Evolutionary conservation across 2,329 filamentous ascomycete genomes (phyloP), one percentile per base, ranked within the genome.

Genomic region (Blastomyces parvus): DNA sequence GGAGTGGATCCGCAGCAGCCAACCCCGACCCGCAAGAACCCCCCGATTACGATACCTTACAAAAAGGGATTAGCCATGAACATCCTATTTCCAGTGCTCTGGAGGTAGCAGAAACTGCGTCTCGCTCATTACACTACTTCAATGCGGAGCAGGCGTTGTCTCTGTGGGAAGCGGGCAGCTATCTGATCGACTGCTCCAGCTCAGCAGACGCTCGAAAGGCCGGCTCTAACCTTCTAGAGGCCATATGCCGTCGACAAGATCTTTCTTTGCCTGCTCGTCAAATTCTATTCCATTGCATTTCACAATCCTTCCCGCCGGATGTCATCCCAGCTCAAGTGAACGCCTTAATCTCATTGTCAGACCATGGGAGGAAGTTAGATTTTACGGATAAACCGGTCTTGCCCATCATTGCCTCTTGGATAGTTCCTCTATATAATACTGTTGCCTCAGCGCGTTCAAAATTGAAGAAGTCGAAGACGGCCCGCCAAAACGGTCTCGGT

Each of bases 301-400:
- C 73, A 6, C 67, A 66, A 13, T 68, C 72, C 8, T 72, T 73
- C 1, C 70, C 72, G 19, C 66, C 72, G 17, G 76, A 78, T 61
- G 70, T 76, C 46, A 72, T 78, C 58, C 72, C 76, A 22, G 67
- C 73, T 14, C 74, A 74, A 3, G 71, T 78, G 17, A 74, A 76
- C 57, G 71, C 76, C 1, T 70, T 78, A 62, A 74, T 77, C 40
- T 69, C 70, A 6, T 67, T 78, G 48, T 76, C 76, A n/a, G 76
- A 78, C 59, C 75, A 78, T 69, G 76, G 76, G 56, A 72, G 76
- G 56, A 78, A 77, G 63, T 64, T 78, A 52, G 76, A 78, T 40
- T 78, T 77, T 66, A 70, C 74, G 36, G 69, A 70, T 40, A 71
- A 71, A 4, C 76, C 76, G 6, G 70, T 78, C 44, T 67, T 78